A percentile compares a stretch with the other conserved stretches of the same genome.
Evolutionary conservation across 2,329 filamentous ascomycete species (phyloP).

Genomic region (Ophiocordyceps sinensis): DNA sequence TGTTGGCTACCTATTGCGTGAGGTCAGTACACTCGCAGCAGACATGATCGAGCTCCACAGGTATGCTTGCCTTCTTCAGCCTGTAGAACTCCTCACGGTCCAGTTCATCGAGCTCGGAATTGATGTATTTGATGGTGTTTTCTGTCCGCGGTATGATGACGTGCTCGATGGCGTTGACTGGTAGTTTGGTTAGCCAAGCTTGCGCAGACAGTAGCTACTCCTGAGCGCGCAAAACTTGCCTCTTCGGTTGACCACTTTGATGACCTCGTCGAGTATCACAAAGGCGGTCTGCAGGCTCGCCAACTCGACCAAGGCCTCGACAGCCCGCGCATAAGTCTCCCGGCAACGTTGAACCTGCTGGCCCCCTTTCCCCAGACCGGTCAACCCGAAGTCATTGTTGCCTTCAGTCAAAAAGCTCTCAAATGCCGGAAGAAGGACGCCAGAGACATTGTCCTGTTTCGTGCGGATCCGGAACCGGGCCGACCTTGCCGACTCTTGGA

Average conservation of each 20-base stretch:
- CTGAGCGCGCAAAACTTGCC: conserved; percentile 30
- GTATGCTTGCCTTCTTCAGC: conserved; percentile 57
- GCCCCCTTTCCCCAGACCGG: conserved; percentile 88
- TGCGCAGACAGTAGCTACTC: conserved; percentile 6
- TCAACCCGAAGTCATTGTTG: conserved; percentile 91
- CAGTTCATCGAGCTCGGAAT: conserved; percentile 92
- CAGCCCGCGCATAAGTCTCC: conserved; percentile 90
- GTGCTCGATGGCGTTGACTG: conserved; percentile 90
- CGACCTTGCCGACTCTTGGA: conserved; percentile 87
- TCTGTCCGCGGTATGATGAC: conserved; percentile 97
- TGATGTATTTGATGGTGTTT: conserved; percentile 99
- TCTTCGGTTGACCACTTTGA: conserved; percentile 97
- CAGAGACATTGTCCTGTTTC: conserved; percentile 96
- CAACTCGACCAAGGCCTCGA: conserved; percentile 89
- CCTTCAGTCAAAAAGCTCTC: conserved; percentile 82
- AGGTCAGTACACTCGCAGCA: too few relatives aligned
- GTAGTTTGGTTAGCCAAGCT: conserved; percentile 3
- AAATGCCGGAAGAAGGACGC: conserved; percentile 85
- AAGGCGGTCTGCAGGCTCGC: conserved; percentile 95
- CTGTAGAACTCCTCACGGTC: conserved; percentile 97
- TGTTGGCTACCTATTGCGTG: conserved; percentile 47
- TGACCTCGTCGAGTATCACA: conserved; percentile 94
- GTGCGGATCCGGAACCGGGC: conserved; percentile 87
- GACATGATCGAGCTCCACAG: not conserved
- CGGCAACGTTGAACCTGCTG: conserved; percentile 92